A percentile compares a stretch with the other conserved stretches of the same genome.
Conservation (phyloP, 768 basidiomycete genomes). For the Tylopilus sp. region DNA sequence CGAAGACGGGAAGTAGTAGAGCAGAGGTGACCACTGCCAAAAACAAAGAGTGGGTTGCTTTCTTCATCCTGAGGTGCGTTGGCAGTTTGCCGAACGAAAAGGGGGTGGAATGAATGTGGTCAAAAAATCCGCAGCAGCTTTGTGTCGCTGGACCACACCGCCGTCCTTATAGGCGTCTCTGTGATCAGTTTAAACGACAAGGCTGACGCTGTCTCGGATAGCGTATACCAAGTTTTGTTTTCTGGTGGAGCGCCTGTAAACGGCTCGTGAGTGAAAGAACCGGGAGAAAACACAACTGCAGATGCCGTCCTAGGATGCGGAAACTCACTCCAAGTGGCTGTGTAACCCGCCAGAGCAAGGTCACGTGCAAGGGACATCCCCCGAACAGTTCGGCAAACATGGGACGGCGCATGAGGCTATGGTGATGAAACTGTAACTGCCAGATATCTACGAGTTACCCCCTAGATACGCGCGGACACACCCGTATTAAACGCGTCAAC, state of each 20-base stretch:
- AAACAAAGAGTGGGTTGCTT: constrained; percentile 22
- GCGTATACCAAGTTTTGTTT: background rate
- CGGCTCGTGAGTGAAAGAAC: constrained; percentile 4
- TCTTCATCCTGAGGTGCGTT: constrained; percentile 23
- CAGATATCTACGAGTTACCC: no score
- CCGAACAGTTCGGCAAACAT: background rate
- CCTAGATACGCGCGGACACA: no score
- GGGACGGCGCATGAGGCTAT: background rate
- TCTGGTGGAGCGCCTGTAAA: background rate
- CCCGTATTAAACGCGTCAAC: no score
- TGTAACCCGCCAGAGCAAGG: constrained; percentile 4
- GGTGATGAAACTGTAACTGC: background rate
- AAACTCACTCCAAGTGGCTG: constrained; percentile 20
- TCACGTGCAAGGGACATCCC: constrained; percentile 17
- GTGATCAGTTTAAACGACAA: background rate
- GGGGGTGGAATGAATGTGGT: constrained; percentile 21
- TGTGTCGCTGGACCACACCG: constrained; percentile 13
- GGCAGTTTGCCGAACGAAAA: constrained; percentile 3
- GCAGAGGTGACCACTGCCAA: constrained; percentile 27
- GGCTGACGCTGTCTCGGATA: background rate
- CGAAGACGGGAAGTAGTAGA: constrained; percentile 24
- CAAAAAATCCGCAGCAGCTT: constrained; percentile 23
- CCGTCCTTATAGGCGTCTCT: constrained; percentile 6
- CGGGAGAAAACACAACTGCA: constrained; percentile 7
- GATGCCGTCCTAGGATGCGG: constrained; percentile 13